Conservation (phyloP, 768 basidiomycete genomes). For the Lactarius quietus region DNA sequence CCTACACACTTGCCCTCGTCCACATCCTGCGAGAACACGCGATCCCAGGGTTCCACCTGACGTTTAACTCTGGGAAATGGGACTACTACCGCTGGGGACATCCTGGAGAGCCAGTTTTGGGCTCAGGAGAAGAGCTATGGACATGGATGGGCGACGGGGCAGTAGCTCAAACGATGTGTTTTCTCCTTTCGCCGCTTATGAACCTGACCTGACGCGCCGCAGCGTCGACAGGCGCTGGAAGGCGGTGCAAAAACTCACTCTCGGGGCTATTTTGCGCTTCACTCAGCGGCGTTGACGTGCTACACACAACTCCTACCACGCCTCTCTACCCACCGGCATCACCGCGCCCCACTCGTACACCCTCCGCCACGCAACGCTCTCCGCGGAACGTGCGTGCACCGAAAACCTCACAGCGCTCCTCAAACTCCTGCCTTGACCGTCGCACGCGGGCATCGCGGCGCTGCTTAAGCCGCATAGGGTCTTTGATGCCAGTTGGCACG, state of each 20-base stretch:
- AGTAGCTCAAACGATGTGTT: slow-evolving; percentile 39
- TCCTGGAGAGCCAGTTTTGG: slow-evolving; percentile 70
- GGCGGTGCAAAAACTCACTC: slow-evolving; percentile 80
- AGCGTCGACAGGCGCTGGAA: slow-evolving; percentile 80
- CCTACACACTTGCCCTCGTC: slow-evolving; percentile 78
- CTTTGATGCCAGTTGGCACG: slow-evolving; percentile 92
- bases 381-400: slow-evolving; percentile 90
- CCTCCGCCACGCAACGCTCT: slow-evolving; percentile 72
- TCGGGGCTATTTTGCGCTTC: slow-evolving; percentile 96
- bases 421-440: slow-evolving; percentile 91
- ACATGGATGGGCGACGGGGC: slow-evolving; percentile 80
- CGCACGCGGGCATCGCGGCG: slow-evolving; percentile 75
- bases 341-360: slow-evolving; percentile 37
- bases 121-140: slow-evolving; percentile 86
- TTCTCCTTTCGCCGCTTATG: neutral
- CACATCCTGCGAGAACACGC: slow-evolving; percentile 84
- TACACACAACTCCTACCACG: slow-evolving; percentile 65
- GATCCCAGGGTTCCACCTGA: slow-evolving; percentile 83
- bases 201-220: neutral
- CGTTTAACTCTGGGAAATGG: slow-evolving; percentile 92
- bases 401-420: slow-evolving; percentile 97
- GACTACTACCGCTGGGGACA: slow-evolving; percentile 80
- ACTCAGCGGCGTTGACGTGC: slow-evolving; percentile 69
- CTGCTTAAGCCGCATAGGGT: slow-evolving; percentile 82
- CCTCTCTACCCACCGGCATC: slow-evolving; percentile 61